Conservation (phyloP, 2,329 filamentous ascomycete species). For the Phaeosphaeriaceae sp. region DNA sequence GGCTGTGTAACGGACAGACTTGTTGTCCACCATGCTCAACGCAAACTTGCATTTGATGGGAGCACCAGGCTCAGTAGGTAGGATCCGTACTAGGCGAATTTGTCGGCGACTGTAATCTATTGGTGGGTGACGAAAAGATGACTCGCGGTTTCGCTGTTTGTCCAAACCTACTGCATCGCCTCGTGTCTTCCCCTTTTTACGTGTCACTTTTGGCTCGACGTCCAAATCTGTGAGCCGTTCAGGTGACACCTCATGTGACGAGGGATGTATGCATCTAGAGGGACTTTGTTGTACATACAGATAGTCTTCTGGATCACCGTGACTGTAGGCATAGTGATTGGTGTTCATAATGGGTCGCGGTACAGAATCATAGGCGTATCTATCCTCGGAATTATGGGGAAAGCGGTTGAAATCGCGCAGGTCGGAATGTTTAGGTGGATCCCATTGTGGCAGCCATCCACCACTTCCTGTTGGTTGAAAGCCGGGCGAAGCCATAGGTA, state of each 20-base stretch:
- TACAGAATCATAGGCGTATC: neutral
- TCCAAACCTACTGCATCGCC: neutral
- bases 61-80: neutral
- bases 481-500: neutral
- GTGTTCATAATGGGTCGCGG: neutral
- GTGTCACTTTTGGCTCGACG: neutral
- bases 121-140: neutral
- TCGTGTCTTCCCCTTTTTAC: neutral
- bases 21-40: neutral
- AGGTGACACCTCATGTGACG: neutral
- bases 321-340: neutral
- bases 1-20: slow-evolving; percentile 21
- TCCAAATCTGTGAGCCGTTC: neutral
- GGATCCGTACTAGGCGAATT: neutral
- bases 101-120: neutral
- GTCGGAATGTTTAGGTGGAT: neutral
- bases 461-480: neutral
- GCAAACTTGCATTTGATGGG: slow-evolving; percentile 1
- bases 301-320: neutral
- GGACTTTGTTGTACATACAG: neutral
- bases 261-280: no score
- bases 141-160: neutral
- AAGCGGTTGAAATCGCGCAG: neutral
- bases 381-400: neutral
- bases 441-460: neutral